Percentiles rank a stretch among this genome's conserved stretches.
Conservation (phyloP, 2,329 filamentous ascomycete species). For the Pseudogymnoascus sp. region DNA sequence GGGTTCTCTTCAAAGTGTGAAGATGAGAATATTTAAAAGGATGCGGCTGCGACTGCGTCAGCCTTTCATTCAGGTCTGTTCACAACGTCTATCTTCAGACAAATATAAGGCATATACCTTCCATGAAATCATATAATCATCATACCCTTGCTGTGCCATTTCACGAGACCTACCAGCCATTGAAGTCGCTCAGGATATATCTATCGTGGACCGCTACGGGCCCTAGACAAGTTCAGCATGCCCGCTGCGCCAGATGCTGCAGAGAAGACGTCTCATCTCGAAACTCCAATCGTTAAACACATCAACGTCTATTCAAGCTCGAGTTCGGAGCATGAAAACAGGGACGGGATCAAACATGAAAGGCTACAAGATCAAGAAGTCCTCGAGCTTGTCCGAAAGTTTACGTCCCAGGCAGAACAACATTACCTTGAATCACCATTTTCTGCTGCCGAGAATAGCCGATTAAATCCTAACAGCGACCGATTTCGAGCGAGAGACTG, state of each 20-base stretch:
- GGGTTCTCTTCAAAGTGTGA: not conserved
- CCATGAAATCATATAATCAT: not conserved
- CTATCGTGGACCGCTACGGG: too few species aligned
- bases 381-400: not conserved
- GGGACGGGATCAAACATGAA: not conserved
- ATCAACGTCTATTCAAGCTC: not conserved
- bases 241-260: not conserved
- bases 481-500: constrained; percentile 8
- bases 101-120: not conserved
- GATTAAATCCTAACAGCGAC: not conserved
- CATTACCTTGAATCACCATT: not conserved
- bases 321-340: not conserved
- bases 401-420: not conserved
- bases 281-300: not conserved
- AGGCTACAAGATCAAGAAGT: not conserved
- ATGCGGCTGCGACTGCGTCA: not conserved
- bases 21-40: constrained; percentile 1
- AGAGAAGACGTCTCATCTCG: not conserved
- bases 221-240: not conserved
- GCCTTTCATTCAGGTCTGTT: not conserved
- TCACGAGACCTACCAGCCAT: not conserved
- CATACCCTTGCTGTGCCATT: too few species aligned
- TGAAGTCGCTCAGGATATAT: not conserved
- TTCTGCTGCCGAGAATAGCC: not conserved
- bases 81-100: not conserved